Base-by-base conservation (phyloP, 73 alveolate genomes). In the Diophrys appendiculata region DNA sequence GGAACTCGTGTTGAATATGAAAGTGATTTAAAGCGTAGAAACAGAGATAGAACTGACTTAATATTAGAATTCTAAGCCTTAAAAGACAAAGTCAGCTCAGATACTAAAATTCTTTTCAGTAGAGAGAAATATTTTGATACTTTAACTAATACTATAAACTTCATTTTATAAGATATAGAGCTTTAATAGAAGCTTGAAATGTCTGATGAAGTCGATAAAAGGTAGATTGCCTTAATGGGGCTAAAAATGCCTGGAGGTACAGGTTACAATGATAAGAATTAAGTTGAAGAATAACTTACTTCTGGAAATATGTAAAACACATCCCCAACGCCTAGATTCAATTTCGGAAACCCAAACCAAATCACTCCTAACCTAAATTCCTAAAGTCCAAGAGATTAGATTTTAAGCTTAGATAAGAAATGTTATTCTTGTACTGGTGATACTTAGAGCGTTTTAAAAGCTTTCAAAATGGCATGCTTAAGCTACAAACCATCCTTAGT, bases 401-500 rank as follows among this genome's bases (percentile, higher is more conserved):
- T n/a, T n/a, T n/a, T 43, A 43, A 43, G 60, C 18, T 25, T 72
- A 11, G 85, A 76, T 33, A 56, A 29, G 54, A 76, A 76, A 2
- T 76, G 85, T 32, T 3, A 33, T 14, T 28, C 76, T 25, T 76
- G 85, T 29, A 2, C 72, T 30, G 70, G 52, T 11, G 27, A 65
- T 18, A 29, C 64, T 18, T 28, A 64, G 23, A 64, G 67, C 0
- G 32, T 64, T 13, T 43, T 76, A 13, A 76, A 76, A 32, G 85
- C 85, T 22, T 76, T 76, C 76, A 76, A 76, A 34, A 76, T 76
- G 85, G 85, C 85, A 1, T 76, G 85, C 34, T 52, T 76, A 3
- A 23, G 72, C 11, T 76, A 76, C 33, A 30, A 29, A 11, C 77
- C 85, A n/a, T n/a, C 68, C 52, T 52, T 64, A 2, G 78, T 76